Evolutionary conservation across 176 grass and related monocot species (phyloP), one percentile per base, ranked within the genome.

Genomic region (Saccharum spontaneum): DNA sequence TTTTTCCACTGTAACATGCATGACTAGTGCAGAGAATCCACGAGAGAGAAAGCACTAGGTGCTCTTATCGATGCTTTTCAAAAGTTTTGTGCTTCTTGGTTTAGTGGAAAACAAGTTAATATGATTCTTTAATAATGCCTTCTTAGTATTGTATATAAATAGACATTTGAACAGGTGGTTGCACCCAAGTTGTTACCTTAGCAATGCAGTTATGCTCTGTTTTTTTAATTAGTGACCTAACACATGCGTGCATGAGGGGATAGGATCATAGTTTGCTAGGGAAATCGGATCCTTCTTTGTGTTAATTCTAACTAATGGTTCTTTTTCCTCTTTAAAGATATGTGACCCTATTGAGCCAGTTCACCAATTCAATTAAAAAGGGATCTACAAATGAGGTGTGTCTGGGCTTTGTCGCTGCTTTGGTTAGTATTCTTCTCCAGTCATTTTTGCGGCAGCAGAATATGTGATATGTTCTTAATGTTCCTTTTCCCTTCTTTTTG

Each of bases 301-400:
- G 48, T n/a, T 22, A 76, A 61, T 17, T 61, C 33, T 83, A 73
- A 16, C 17, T 83, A 66, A 71, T 61, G 26, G 3, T 54, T 60
- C 20, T 76, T 75, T 34, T 55, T 39, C 49, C 54, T 73, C 52
- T 43, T 30, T 78, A 34, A 64, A 94, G 92, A 87, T 92, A 63
- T 75, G 49, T 77, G 16, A 95, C 93, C 46, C 61, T 95, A 17
- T 57, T 92, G 70, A 84, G 80, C 41, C 88, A 82, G 65, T 95
- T 78, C 71, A 69, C 78, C 33, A 90, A 79, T 90, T 94, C 95
- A 49, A 85, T 97, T 28, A 94, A 91, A 76, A 94, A 76, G 26
- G 92, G 95, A 75, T 97, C 95, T 52, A 39, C 75, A 63, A 97
- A 91, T 77, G 95, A 97, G 88, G 60, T 39, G 70, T 92, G 75